Conservation (phyloP, 192 early-diverging fungal species). For the Coemansia sp. region DNA sequence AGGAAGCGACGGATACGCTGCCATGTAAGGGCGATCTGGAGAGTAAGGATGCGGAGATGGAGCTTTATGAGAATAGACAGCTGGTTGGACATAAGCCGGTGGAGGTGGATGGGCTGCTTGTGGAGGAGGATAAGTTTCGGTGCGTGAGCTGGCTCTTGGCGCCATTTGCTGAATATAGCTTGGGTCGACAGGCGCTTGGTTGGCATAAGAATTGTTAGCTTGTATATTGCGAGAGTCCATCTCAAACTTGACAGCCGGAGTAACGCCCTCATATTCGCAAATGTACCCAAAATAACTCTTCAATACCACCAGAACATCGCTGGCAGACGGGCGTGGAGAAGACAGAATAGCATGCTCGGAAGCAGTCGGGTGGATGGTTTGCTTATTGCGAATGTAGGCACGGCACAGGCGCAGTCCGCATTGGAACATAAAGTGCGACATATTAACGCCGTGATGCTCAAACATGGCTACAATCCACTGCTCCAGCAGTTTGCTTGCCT, state of each 20-base stretch:
- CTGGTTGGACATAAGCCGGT: background rate
- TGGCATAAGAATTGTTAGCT: background rate
- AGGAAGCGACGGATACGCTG: background rate
- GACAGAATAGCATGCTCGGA: slow-evolving; percentile 1
- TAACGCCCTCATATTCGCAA: slow-evolving; percentile 9
- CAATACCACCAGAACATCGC: background rate
- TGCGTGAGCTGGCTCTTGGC: background rate
- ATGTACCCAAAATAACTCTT: slow-evolving; percentile 7
- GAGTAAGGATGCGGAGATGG: background rate
- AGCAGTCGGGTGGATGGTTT: background rate
- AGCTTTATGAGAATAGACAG: background rate
- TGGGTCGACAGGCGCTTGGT: background rate
- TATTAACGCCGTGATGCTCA: slow-evolving; percentile 12
- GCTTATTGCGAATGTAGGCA: slow-evolving; percentile 15
- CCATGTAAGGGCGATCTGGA: background rate
- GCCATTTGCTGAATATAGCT: background rate
- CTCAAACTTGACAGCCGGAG: slow-evolving; percentile 1
- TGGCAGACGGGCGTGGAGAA: background rate
- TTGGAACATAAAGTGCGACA: slow-evolving; percentile 17
- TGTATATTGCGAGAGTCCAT: slow-evolving; percentile 7
- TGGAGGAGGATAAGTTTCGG: background rate
- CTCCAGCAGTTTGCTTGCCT: slow-evolving; percentile 32
- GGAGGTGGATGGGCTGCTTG: background rate
- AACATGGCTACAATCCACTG: slow-evolving; percentile 43
- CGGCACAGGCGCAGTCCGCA: slow-evolving; percentile 15